Conservation (phyloP, 2,329 filamentous ascomycete genomes). For the Aaosphaeria pasadenensis region DNA sequence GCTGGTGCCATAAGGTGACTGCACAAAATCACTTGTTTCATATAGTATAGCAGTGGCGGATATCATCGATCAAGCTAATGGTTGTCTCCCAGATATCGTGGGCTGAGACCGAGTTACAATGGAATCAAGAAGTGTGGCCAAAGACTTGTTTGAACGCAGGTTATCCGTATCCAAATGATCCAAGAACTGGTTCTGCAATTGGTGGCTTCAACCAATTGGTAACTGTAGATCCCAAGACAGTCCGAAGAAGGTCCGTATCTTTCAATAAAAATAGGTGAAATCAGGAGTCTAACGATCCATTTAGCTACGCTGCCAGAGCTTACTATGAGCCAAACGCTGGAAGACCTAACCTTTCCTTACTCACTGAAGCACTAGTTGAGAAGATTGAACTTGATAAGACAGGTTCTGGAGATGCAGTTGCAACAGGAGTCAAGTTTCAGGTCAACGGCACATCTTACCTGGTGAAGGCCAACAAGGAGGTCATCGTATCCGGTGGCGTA, state of each 20-base stretch:
- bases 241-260: constrained; percentile 21
- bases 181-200: constrained; percentile 23
- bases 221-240: constrained; percentile 21
- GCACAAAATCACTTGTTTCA: too few relatives aligned
- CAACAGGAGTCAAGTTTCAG: constrained; percentile 35
- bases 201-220: constrained; percentile 29
- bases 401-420: constrained; percentile 39
- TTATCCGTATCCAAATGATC: constrained; percentile 20
- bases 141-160: constrained; percentile 23
- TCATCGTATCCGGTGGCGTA: constrained; percentile 25
- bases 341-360: constrained; percentile 46
- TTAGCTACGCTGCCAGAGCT: constrained; percentile 33
- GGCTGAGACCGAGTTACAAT: constrained; percentile 16
- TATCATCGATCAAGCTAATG: too few relatives aligned
- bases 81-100: constrained; percentile 14
- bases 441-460: constrained; percentile 30
- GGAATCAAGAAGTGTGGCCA: constrained; percentile 24
- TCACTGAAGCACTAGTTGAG: constrained; percentile 47
- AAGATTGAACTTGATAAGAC: constrained; percentile 47
- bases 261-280: background rate
- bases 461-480: constrained; percentile 26
- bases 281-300: constrained; percentile 9
- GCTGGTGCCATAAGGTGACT: too few relatives aligned
- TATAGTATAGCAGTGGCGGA: too few relatives aligned
- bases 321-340: constrained; percentile 35